A percentile compares a stretch with the other conserved stretches of the same genome.
These are phyloP conservation scores for Dysphania ambrosioides DNA, from an alignment of 148 eudicot genomes.

Conservation along the genomic window DNA sequence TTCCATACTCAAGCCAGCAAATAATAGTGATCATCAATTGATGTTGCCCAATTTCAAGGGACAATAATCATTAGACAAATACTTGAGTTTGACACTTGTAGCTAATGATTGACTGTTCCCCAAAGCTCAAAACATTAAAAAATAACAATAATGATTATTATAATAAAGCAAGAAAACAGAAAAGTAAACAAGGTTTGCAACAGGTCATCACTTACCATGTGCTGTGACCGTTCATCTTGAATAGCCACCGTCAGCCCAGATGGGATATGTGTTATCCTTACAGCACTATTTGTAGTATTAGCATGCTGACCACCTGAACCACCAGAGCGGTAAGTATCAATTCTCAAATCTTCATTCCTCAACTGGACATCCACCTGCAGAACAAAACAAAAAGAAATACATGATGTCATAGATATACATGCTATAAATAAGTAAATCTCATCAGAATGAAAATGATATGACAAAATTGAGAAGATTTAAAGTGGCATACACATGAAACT, in stretches of 20 bases:
- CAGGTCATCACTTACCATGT: constrained; percentile 43
- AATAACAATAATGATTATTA: too few species aligned
- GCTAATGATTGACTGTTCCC: background rate
- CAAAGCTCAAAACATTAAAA: background rate
- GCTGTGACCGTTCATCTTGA: constrained; percentile 94
- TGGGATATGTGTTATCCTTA: constrained; percentile 76
- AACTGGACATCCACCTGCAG: constrained; percentile 87
- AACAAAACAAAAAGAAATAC: background rate
- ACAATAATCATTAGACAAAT: background rate
- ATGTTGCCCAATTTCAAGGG: background rate
- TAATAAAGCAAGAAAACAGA: background rate
- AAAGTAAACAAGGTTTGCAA: background rate
- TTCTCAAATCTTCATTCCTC: constrained; percentile 72
- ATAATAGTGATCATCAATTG: background rate
- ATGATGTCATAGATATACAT: background rate
- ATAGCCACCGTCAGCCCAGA: constrained; percentile 77
- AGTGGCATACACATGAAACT: background rate
- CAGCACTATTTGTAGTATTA: constrained; percentile 97
- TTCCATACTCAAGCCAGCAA: background rate
- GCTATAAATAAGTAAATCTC: background rate
- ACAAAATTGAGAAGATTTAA: too few species aligned
- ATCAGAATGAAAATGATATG: background rate
- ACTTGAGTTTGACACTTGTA: background rate
- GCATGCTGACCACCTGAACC: constrained; percentile 99
- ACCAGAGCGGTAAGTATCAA: constrained; percentile 92